A percentile compares a stretch with the other conserved stretches of the same genome.
Evolutionary conservation across 2,329 filamentous ascomycete species (phyloP).

Genomic region (Biscogniauxia mediterranea): DNA sequence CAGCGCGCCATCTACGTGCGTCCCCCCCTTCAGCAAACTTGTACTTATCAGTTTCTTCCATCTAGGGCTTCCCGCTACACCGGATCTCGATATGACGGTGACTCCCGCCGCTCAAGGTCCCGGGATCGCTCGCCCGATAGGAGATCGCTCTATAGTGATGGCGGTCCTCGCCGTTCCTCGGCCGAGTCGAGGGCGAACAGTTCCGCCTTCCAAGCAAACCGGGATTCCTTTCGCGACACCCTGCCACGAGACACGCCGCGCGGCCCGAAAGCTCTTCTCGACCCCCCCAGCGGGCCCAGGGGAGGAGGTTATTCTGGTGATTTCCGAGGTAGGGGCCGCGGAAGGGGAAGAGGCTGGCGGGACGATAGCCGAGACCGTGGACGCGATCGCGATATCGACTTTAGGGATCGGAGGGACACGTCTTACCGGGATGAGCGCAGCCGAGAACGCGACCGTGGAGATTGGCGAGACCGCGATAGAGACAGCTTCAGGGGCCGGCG

Average conservation of each 20-base stretch:
- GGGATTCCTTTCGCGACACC: constrained; percentile 57
- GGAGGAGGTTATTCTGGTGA: constrained; percentile 66
- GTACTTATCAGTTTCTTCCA: constrained; percentile 28
- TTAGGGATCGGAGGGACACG: constrained; percentile 52
- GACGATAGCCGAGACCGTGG: constrained; percentile 62
- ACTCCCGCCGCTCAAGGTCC: constrained; percentile 61
- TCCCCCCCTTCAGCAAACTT: neutral
- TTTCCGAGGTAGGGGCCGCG: constrained; percentile 58
- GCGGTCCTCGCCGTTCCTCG: constrained; percentile 68
- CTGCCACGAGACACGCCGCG: constrained; percentile 70
- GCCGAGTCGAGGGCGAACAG: constrained; percentile 56
- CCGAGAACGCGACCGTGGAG: constrained; percentile 53
- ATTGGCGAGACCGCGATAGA: constrained; percentile 51
- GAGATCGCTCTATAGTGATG: constrained; percentile 55
- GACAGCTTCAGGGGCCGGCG: constrained; percentile 57
- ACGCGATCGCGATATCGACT: constrained; percentile 60
- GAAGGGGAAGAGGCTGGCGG: constrained; percentile 55
- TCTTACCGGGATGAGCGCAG: constrained; percentile 58
- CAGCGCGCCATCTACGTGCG: neutral
- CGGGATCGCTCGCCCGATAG: constrained; percentile 68
- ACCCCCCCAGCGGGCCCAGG: constrained; percentile 65
- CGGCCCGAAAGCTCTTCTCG: constrained; percentile 76
- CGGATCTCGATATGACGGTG: constrained; percentile 60
- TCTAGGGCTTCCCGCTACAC: constrained; percentile 53
- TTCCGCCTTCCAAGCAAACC: constrained; percentile 58